Evolutionary conservation across 2,329 filamentous ascomycete species (phyloP).

Genomic region (Ophiostoma triangulosporum): DNA sequence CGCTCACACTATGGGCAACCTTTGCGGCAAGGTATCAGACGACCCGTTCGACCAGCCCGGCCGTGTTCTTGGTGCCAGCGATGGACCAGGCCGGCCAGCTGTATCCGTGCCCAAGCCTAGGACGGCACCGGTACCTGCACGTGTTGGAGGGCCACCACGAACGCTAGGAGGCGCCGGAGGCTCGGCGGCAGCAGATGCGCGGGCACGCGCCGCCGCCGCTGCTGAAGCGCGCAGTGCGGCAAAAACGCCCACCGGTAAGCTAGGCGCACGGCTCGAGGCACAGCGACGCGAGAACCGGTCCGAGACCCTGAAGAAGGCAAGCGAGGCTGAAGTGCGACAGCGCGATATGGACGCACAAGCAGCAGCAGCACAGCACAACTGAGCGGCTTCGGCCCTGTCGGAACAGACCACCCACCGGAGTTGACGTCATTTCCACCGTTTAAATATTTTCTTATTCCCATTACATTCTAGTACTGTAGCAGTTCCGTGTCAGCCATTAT

Average conservation of each 20-base stretch:
- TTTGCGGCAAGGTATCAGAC: conserved; percentile 58
- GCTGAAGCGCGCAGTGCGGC: conserved; percentile 42
- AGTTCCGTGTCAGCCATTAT: too few relatives aligned
- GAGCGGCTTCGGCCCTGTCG: too few relatives aligned
- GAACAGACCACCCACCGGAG: not conserved
- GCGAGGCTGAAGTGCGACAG: conserved; percentile 48
- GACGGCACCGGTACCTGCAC: conserved; percentile 36
- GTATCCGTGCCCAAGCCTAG: conserved; percentile 24
- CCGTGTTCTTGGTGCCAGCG: conserved; percentile 46
- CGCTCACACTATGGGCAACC: conserved; percentile 58
- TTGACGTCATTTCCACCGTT: too few relatives aligned
- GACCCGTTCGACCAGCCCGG: conserved; percentile 61
- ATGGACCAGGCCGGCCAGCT: conserved; percentile 18
- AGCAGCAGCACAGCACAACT: conserved; percentile 45
- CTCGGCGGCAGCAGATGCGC: conserved; percentile 40
- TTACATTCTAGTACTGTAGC: too few relatives aligned
- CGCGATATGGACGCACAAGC: conserved; percentile 54
- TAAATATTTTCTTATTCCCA: too few relatives aligned
- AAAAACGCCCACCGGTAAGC: conserved; percentile 50
- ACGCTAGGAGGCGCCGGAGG: conserved; percentile 47
- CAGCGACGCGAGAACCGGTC: conserved; percentile 64
- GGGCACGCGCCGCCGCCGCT: conserved; percentile 61
- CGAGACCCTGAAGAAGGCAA: conserved; percentile 54
- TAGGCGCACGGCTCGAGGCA: conserved; percentile 55
- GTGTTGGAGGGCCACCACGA: conserved; percentile 41